A percentile compares a stretch with the other conserved stretches of the same genome.
These are phyloP conservation scores for Thalassia testudinum DNA, from an alignment of 116 monocot genomes.

Conservation along the genomic window DNA sequence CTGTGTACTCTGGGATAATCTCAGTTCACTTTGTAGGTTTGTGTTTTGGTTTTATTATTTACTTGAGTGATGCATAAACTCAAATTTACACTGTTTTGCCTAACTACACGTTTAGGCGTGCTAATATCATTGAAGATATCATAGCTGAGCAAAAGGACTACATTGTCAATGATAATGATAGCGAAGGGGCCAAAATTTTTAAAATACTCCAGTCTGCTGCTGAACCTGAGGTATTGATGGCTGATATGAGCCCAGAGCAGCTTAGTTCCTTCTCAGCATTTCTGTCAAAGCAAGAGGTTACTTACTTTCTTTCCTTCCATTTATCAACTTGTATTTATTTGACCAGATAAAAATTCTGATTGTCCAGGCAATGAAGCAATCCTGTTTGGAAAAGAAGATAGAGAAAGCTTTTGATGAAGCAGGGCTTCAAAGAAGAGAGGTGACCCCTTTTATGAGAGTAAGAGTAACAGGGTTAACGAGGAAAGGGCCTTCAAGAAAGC, in stretches of 20 bases:
- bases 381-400: slow-evolving; percentile 44
- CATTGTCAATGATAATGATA: slow-evolving; percentile 20
- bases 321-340: too few species aligned
- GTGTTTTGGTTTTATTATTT: too few species aligned
- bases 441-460: slow-evolving; percentile 82
- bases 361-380: slow-evolving; percentile 47
- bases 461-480: slow-evolving; percentile 48
- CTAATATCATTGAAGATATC: slow-evolving; percentile 54
- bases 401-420: slow-evolving; percentile 76
- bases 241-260: slow-evolving; percentile 84
- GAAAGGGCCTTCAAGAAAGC: slow-evolving; percentile 22
- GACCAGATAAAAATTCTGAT: background rate
- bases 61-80: too few species aligned
- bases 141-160: slow-evolving; percentile 29
- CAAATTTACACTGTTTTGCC: too few species aligned
- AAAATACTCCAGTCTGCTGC: slow-evolving; percentile 62
- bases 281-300: slow-evolving; percentile 60
- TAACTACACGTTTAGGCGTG: slow-evolving; percentile 39
- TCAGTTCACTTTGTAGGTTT: too few species aligned
- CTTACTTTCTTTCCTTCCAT: background rate
- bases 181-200: slow-evolving; percentile 56
- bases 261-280: slow-evolving; percentile 52
- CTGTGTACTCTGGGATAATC: too few species aligned
- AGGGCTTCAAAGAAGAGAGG: slow-evolving; percentile 61
- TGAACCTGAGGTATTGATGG: slow-evolving; percentile 88